phyloP scores from a whole-genome alignment of 495 filamentous ascomycete species.

The Xylaria acuta region DNA sequence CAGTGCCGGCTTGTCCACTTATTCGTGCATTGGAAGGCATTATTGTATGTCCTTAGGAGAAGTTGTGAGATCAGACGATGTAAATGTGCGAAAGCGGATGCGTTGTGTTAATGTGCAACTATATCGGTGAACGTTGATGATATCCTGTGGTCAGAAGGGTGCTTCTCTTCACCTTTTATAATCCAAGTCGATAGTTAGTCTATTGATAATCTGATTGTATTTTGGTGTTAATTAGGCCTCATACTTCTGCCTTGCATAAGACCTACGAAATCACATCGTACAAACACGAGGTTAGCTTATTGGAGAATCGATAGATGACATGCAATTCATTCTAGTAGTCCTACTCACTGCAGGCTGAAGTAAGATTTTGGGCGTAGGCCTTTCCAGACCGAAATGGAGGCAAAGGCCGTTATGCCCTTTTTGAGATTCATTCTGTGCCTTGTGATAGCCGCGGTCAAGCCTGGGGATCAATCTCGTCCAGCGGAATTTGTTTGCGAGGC shows the following conservation, averaged over 20 bases:
- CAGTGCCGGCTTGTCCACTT: not conserved
- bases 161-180: slow-evolving; percentile 4
- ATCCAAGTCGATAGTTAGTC: not conserved
- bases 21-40: not conserved
- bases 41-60: not conserved
- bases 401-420: not conserved
- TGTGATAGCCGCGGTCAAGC: not conserved
- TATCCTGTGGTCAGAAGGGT: not conserved
- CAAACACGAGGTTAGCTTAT: not conserved
- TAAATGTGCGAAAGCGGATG: not conserved
- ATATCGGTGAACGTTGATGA: not conserved
- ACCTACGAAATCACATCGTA: not conserved
- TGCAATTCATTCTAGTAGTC: not conserved
- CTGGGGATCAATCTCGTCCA: not conserved
- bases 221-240: not conserved
- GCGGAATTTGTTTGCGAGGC: not conserved
- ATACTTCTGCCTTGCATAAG: not conserved
- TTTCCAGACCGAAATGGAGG: not conserved
- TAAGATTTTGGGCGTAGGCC: not conserved
- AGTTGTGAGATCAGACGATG: not conserved
- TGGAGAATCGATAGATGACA: not conserved
- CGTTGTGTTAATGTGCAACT: not conserved
- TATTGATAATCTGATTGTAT: not conserved
- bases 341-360: not conserved
- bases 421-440: not conserved